A percentile compares a stretch with the other conserved stretches of the same genome.
phyloP scores from a whole-genome alignment of 2,329 filamentous ascomycete species.

The Microascus cirrosus region DNA sequence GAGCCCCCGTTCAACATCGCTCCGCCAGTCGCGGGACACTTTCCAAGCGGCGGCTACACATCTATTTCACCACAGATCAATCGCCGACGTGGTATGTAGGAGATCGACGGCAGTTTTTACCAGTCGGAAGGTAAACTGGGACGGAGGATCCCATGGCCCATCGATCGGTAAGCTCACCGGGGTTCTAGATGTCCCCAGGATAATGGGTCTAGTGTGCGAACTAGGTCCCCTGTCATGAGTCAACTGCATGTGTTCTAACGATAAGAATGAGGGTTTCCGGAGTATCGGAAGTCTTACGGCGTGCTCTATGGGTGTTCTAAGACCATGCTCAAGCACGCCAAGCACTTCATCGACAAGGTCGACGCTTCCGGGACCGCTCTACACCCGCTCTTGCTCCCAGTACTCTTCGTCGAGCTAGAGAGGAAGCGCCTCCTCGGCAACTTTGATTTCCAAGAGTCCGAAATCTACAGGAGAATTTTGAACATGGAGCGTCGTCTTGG shows the following conservation, averaged over 20 bases:
- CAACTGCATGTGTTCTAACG: background rate
- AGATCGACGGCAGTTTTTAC: background rate
- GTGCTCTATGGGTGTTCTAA: background rate
- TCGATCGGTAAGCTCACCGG: background rate
- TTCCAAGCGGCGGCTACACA: background rate
- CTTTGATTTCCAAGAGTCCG: background rate
- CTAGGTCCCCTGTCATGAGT: background rate
- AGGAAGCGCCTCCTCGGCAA: background rate
- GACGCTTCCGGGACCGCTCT: background rate
- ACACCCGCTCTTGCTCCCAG: background rate
- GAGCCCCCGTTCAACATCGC: background rate
- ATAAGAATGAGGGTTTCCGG: background rate
- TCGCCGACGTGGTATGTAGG: background rate
- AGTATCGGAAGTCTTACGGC: background rate
- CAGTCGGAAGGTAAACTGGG: background rate
- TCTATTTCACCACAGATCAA: background rate
- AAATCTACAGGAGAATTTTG: background rate
- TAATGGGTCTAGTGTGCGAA: background rate
- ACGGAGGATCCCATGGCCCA: background rate
- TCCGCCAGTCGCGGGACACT: background rate
- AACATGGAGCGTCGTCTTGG: background rate
- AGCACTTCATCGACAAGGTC: background rate
- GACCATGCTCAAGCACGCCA: background rate
- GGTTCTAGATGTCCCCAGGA: background rate
- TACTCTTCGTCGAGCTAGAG: background rate